Percentiles rank a stretch among this genome's conserved stretches.
Evolutionary conservation across 2,329 filamentous ascomycete species (phyloP).

Genomic region (Dothistroma pini): DNA sequence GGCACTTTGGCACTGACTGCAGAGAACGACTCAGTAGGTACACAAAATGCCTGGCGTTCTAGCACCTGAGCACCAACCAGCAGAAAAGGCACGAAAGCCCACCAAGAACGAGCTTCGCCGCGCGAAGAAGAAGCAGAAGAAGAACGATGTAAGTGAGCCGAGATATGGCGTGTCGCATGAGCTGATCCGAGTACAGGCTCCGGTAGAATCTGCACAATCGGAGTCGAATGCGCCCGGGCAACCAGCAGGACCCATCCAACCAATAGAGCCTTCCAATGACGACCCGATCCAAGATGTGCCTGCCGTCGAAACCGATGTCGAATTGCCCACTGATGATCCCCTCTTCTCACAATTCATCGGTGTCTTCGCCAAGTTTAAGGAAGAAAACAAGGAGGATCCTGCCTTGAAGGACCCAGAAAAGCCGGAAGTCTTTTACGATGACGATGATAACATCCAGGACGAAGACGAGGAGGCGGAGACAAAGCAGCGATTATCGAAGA

Average conservation of each 20-base stretch:
- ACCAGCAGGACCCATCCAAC: slow-evolving; percentile 25
- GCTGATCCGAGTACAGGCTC: slow-evolving; percentile 7
- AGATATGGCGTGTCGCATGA: slow-evolving; percentile 9
- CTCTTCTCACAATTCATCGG: slow-evolving; percentile 79
- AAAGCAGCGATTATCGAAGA: slow-evolving; percentile 76
- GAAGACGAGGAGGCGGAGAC: slow-evolving; percentile 69
- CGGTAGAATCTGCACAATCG: slow-evolving; percentile 30
- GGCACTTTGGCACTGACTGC: neutral
- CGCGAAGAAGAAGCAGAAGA: slow-evolving; percentile 91
- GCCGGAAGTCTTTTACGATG: slow-evolving; percentile 77
- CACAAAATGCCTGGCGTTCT: slow-evolving; percentile 36
- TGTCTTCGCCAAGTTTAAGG: slow-evolving; percentile 76
- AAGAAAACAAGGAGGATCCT: slow-evolving; percentile 46
- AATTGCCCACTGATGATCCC: slow-evolving; percentile 53
- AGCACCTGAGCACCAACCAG: slow-evolving; percentile 26
- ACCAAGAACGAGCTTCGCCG: slow-evolving; percentile 93
- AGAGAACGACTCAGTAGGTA: slow-evolving; percentile 18
- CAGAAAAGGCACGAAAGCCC: slow-evolving; percentile 56
- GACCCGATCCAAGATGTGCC: slow-evolving; percentile 28
- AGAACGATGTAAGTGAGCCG: slow-evolving; percentile 50
- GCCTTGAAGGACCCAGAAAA: slow-evolving; percentile 67
- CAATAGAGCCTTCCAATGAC: slow-evolving; percentile 27
- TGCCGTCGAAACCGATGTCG: slow-evolving; percentile 24
- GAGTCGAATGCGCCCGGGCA: slow-evolving; percentile 28
- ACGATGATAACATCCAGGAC: slow-evolving; percentile 82